phyloP scores from a whole-genome alignment of 1,284 basidiomycete species.

The Puccinia brachypodii region DNA sequence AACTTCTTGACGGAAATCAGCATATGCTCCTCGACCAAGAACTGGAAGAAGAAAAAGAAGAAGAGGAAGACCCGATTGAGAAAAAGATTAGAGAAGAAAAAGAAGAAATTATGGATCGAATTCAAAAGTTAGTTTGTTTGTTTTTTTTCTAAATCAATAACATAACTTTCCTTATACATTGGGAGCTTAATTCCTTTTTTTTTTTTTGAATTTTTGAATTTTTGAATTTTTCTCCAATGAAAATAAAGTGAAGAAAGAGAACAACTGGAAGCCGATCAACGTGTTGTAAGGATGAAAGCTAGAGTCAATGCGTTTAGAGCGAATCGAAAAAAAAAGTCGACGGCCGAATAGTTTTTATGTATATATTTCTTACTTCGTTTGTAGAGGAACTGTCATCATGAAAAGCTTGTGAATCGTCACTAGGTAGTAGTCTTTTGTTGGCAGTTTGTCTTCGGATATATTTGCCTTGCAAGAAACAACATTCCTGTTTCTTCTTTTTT shows the following conservation, averaged over 20 bases:
- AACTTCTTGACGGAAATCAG: no score
- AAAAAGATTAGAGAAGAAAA: slow-evolving; percentile 58
- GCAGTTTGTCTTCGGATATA: no score
- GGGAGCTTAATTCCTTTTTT: neutral
- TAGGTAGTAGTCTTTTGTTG: no score
- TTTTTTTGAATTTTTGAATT: no score
- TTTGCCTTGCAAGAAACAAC: no score
- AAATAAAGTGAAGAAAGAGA: slow-evolving; percentile 40
- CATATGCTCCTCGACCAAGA: slow-evolving; percentile 63
- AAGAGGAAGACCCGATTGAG: slow-evolving; percentile 70
- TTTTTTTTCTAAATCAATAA: neutral
- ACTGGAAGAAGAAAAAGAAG: slow-evolving; percentile 78
- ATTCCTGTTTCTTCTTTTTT: no score
- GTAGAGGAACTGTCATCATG: no score
- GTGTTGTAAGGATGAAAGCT: slow-evolving; percentile 46
- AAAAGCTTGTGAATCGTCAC: no score
- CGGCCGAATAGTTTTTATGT: no score
- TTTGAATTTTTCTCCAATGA: neutral
- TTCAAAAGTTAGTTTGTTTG: slow-evolving; percentile 32
- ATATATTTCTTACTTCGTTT: no score
- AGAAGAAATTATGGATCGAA: slow-evolving; percentile 48
- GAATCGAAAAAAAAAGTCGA: slow-evolving; percentile 8
- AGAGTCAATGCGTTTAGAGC: slow-evolving; percentile 42
- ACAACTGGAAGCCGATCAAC: slow-evolving; percentile 46
- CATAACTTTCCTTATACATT: neutral